phyloP scores from a whole-genome alignment of 1,284 basidiomycete species.

The Cryptococcus maquisensis region DNA sequence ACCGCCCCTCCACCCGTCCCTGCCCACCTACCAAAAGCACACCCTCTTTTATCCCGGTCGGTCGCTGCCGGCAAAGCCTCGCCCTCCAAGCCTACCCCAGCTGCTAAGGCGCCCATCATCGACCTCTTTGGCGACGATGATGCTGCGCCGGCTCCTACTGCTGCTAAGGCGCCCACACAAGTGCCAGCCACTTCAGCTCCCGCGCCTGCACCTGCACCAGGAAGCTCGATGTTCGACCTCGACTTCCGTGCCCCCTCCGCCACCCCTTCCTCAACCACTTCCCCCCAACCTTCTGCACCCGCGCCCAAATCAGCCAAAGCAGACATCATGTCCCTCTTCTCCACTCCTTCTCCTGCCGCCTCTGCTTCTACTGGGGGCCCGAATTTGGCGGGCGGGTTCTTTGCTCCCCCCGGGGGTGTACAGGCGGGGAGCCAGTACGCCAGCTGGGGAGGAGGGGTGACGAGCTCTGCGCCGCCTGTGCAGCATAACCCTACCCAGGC shows the following conservation, averaged over 20 bases:
- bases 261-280: constrained; percentile 9
- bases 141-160: constrained; percentile 12
- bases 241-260: constrained; percentile 47
- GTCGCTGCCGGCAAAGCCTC: constrained; percentile 10
- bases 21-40: constrained; percentile 20
- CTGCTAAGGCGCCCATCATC: constrained; percentile 28
- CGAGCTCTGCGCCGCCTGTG: constrained; percentile 23
- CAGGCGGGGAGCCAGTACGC: constrained; percentile 25
- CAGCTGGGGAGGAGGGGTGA: constrained; percentile 38
- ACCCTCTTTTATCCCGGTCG: constrained; percentile 41
- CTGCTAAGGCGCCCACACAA: constrained; percentile 17
- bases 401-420: constrained; percentile 11
- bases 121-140: constrained; percentile 38
- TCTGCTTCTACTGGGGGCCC: background rate
- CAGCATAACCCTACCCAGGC: constrained; percentile 19
- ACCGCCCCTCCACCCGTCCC: constrained; percentile 23
- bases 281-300: background rate
- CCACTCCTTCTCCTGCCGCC: constrained; percentile 27
- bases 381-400: constrained; percentile 14
- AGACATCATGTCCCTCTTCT: constrained; percentile 51
- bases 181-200: constrained; percentile 17
- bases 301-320: constrained; percentile 28
- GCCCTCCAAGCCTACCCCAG: constrained; percentile 10
- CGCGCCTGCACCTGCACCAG: constrained; percentile 16
- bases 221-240: constrained; percentile 47